Evolutionary conservation across 495 filamentous ascomycete species (phyloP), one percentile per base, ranked within the genome.

Genomic region (Podospora pseudopauciseta): DNA sequence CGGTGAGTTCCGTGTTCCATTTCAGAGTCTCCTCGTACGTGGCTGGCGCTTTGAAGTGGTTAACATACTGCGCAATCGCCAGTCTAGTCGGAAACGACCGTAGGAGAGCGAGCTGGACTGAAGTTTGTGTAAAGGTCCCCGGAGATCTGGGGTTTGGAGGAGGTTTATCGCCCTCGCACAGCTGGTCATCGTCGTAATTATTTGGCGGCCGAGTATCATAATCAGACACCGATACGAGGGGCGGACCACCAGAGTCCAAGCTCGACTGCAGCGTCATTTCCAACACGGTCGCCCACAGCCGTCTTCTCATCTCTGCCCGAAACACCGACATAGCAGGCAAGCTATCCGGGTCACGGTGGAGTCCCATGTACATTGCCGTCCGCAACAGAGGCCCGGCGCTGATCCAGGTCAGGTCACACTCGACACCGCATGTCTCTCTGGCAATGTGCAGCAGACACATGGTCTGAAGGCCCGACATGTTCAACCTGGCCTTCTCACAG

Each of bases 261-360:
- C 86, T 83, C 5, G 88, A 82, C 65, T 88, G 85, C n/a, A 89
- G 71, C 27, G 83, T 80, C 6, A 90, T 77, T 74, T 90, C 88
- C 39, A 90, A 66, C 18, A 90, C 85, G 1, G 87, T 88, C n/a
- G 83, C 85, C 89, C 89, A 91, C 15, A 92, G 79, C 23, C 90
- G 81, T 58, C 89, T 78, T n/a, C 89, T 83, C 81, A 90, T 86
- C 75, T 92, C 90, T 60, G 86, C 82, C 16, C 81, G 79, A 32
- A 89, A 85, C 0, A 68, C 66, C 1, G 82, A 74, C 69, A 80
- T 79, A 27, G 73, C 75, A 4, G 80, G 76, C 1, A 85, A 71
- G 30, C 70, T 68, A 34, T 79, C 74, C 0, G 88, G 87, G 57
- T 90, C 87, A 4, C 83, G 78, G 68, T 91, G 87, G 13, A 90